These are phyloP conservation scores for Magnolia sinica DNA, from an alignment of 164 flowering plant genomes.

Conservation along the genomic window DNA sequence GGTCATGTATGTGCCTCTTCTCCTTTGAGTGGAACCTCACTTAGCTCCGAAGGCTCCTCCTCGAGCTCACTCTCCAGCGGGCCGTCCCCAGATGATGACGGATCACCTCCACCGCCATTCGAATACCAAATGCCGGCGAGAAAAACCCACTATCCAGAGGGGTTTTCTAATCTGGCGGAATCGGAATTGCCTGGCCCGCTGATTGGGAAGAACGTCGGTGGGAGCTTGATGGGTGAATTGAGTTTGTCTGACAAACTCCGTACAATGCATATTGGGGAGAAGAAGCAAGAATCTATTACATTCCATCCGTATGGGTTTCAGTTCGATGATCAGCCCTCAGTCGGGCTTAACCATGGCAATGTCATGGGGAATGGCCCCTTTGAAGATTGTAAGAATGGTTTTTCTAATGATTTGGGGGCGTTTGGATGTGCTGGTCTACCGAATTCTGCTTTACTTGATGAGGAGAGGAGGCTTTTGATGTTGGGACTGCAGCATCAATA, in stretches of 20 bases:
- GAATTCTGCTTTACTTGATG: background rate
- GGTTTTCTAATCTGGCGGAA: constrained; percentile 18
- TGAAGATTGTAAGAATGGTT: constrained; percentile 18
- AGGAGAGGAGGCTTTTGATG: constrained; percentile 16
- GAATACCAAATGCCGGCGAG: constrained; percentile 10
- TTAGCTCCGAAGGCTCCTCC: constrained; percentile 31
- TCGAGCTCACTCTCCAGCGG: constrained; percentile 18
- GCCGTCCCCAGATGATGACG: constrained; percentile 3
- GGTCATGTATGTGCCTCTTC: constrained; percentile 24
- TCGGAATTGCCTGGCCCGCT: constrained; percentile 18
- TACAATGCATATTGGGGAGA: constrained; percentile 30
- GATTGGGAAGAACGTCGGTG: constrained; percentile 16
- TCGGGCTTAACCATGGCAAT: constrained; percentile 7
- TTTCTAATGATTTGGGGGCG: constrained; percentile 10
- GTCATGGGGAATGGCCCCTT: constrained; percentile 11
- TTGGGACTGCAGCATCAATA: constrained; percentile 14
- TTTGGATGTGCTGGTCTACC: background rate
- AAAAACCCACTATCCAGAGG: constrained; percentile 13
- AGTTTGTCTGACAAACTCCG: constrained; percentile 26
- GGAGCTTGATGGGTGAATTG: constrained; percentile 20
- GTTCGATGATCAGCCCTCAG: constrained; percentile 8
- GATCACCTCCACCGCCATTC: constrained; percentile 21
- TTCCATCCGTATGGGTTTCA: constrained; percentile 21
- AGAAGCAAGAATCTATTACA: constrained; percentile 5
- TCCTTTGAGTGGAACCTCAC: constrained; percentile 31